phyloP scores from a whole-genome alignment of 148 eudicot genomes.

The Camellia japonica region DNA sequence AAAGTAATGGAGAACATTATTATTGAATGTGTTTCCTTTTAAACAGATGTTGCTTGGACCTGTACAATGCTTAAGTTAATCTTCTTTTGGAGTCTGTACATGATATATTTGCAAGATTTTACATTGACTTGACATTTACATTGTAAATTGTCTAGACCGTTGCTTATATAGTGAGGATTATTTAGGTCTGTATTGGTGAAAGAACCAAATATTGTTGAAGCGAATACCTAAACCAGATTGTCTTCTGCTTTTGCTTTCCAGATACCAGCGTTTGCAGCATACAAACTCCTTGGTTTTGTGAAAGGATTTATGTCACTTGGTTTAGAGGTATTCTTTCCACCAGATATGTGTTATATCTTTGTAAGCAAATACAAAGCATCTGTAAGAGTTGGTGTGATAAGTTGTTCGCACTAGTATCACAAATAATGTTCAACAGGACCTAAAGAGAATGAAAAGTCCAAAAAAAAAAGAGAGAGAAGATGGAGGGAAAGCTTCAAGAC shows the following conservation, averaged over 20 bases:
- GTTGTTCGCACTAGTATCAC: neutral
- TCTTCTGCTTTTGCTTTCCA: constrained; percentile 27
- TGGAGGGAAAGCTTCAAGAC: constrained; percentile 70
- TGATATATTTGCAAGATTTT: neutral
- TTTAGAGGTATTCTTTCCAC: constrained; percentile 57
- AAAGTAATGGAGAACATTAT: neutral
- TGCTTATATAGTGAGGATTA: neutral
- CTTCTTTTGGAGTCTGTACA: too few species aligned
- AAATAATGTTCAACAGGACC: constrained; percentile 28
- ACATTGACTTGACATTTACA: neutral
- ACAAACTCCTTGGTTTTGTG: constrained; percentile 55
- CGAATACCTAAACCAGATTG: neutral
- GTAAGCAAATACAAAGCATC: too few species aligned
- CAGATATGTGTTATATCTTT: neutral
- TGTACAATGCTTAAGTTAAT: too few species aligned
- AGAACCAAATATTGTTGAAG: neutral
- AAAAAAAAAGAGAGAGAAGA: constrained; percentile 63
- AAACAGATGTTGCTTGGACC: too few species aligned
- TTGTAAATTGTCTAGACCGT: neutral
- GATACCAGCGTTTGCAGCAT: constrained; percentile 86
- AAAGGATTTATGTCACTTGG: constrained; percentile 65
- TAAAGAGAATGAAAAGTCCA: constrained; percentile 66
- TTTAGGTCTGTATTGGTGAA: neutral
- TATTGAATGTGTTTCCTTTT: neutral
- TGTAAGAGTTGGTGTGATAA: neutral